These are phyloP conservation scores for Trichoderma sp. DNA, from an alignment of 2,329 filamentous ascomycete species.

Conservation along the genomic window DNA sequence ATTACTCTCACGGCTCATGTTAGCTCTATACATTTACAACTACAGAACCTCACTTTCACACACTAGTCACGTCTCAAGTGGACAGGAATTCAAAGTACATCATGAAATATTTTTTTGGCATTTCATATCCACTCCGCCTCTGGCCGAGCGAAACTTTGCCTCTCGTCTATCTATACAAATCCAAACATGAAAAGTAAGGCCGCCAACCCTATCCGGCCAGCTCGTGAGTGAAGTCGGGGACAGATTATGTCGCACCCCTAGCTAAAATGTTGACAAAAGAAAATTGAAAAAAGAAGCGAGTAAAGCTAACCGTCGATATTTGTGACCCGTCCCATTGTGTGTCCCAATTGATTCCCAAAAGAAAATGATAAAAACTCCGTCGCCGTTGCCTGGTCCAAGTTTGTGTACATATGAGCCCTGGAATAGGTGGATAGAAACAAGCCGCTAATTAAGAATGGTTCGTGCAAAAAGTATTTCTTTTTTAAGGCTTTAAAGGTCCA, in stretches of 20 bases:
- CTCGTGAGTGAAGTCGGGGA: neutral
- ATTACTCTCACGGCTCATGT: neutral
- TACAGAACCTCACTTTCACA: neutral
- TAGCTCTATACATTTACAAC: neutral
- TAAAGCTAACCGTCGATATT: neutral
- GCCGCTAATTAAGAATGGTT: neutral
- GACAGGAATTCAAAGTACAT: neutral
- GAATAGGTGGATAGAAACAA: slow-evolving; percentile 1
- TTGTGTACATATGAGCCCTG: slow-evolving; percentile 10
- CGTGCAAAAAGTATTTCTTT: neutral
- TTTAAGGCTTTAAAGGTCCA: slow-evolving; percentile 33
- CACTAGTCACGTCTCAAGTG: neutral
- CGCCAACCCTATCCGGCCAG: neutral
- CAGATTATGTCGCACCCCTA: neutral
- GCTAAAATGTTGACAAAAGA: neutral
- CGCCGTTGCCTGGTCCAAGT: slow-evolving; percentile 11
- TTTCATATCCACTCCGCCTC: neutral
- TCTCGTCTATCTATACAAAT: slow-evolving; percentile 21
- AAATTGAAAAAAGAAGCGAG: neutral
- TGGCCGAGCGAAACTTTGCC: slow-evolving; percentile 5
- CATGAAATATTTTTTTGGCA: neutral
- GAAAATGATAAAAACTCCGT: slow-evolving; percentile 3
- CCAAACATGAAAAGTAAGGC: neutral
- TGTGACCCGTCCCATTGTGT: slow-evolving; percentile 5
- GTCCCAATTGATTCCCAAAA: neutral